These are phyloP conservation scores for Hymenotorrendiella dingleyae DNA, from an alignment of 2,329 filamentous ascomycete genomes.

Conservation along the genomic window DNA sequence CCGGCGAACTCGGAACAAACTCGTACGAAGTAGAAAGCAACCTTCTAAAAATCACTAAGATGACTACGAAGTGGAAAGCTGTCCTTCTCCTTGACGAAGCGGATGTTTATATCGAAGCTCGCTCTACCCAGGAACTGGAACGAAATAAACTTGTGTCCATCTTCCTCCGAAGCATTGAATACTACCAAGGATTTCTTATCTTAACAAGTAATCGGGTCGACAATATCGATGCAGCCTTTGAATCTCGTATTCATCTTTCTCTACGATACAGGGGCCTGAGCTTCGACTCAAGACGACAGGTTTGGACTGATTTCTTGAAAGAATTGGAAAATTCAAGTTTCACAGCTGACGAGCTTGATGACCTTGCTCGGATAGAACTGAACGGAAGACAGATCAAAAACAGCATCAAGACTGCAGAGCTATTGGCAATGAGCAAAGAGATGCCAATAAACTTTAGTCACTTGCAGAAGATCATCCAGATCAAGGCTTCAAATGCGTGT, in stretches of 20 bases:
- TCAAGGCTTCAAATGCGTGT: no score
- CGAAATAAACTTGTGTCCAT: slow-evolving; percentile 43
- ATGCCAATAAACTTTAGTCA: slow-evolving; percentile 12
- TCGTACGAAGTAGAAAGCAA: slow-evolving; percentile 14
- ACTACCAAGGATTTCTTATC: slow-evolving; percentile 24
- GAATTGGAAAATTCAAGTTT: no score
- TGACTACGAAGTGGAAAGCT: slow-evolving; percentile 4
- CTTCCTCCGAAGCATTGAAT: slow-evolving; percentile 28
- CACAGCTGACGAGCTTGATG: no score
- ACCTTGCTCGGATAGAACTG: not conserved
- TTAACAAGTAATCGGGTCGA: slow-evolving; percentile 22
- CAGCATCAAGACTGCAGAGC: not conserved
- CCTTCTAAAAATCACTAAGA: slow-evolving; percentile 1
- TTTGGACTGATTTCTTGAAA: no score
- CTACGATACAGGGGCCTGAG: no score
- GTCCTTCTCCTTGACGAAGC: slow-evolving; percentile 13
- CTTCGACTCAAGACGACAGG: no score
- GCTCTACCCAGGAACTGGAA: not conserved
- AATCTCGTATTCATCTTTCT: no score
- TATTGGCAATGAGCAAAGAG: not conserved
- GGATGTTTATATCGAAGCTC: slow-evolving; percentile 27
- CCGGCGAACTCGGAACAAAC: slow-evolving; percentile 23
- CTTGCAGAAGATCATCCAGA: slow-evolving; percentile 22
- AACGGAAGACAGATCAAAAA: slow-evolving; percentile 5
- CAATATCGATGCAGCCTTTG: no score